Base-by-base conservation (phyloP, 164 flowering plant species). In the Vitis riparia region DNA sequence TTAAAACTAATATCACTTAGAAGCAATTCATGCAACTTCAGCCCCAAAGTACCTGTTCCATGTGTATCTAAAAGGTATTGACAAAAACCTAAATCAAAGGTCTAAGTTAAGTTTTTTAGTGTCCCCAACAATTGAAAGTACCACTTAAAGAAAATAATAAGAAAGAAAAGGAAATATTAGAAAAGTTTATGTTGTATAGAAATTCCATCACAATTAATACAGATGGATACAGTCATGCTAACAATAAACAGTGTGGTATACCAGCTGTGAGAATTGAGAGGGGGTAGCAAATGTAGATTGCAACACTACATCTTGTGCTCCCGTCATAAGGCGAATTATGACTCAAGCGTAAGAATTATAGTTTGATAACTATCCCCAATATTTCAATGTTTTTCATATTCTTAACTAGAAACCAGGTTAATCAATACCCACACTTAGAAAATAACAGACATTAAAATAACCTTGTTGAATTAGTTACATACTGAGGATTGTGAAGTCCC, bases 401-500 rank as follows among this genome's bases (percentile, higher is more conserved):
- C 44, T 37, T 37, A 53, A 14, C n/a, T 53, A 14, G 56, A 53
- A 53, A n/a, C 49, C 51, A 8, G 19, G 55, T 55, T 14, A 64
- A 49, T 50, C 23, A n/a, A 49, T 63, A 63, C 16, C 0, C 44
- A 37, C 44, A 37, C 5, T 37, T 53, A 53, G 16, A 53, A 14
- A 65, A 8, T 14, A 19, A 29, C 9, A 55, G 11, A 29, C n/a
- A 67, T 13, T 44, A 5, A 44, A 29, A 62, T 14, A 62, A 62
- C 9, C 17, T 62, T 1, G 3, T 9, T 11, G 1, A 9, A n/a
- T 55, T 16, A 15, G 15, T 12, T 78, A 76, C 66, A 59, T 84
- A 94, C 97, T 85, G 81, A 69, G 65, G 86, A 60, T 73, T 92
- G 88, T 60, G 92, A 77, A 61, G 84, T 73, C 27, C 91, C 87